Evolutionary conservation across 2,329 filamentous ascomycete genomes (phyloP).

Genomic region (Graphilbum ipis-grandicollis): DNA sequence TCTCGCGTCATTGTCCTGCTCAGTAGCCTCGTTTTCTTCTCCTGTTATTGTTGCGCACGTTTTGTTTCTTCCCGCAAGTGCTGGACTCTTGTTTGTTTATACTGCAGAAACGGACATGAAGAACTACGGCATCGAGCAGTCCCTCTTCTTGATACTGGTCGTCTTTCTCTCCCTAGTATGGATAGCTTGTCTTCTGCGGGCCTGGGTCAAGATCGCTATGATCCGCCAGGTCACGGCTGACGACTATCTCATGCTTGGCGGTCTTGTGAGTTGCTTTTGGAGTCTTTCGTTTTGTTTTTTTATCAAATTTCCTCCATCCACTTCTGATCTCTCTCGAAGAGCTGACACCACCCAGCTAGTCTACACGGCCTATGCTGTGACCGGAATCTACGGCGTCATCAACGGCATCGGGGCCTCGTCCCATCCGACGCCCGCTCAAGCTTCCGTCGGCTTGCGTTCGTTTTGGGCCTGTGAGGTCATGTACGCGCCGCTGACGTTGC

Average conservation of each 20-base stretch:
- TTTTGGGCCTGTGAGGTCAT: constrained; percentile 23
- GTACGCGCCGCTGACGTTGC: constrained; percentile 21
- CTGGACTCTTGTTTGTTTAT: no score
- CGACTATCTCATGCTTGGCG: constrained; percentile 28
- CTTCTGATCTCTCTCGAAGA: neutral
- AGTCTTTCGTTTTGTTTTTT: no score
- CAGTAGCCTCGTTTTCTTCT: no score
- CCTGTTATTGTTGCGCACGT: no score
- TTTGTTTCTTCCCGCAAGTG: no score
- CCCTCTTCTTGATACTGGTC: constrained; percentile 6
- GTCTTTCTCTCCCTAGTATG: constrained; percentile 10
- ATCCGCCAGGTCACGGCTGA: constrained; percentile 25
- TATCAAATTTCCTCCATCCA: neutral
- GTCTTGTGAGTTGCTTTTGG: constrained; percentile 19
- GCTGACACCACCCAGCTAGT: constrained; percentile 17
- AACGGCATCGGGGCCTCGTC: constrained; percentile 12
- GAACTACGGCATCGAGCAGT: constrained; percentile 4
- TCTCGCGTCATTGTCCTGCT: no score
- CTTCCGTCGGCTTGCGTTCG: constrained; percentile 14
- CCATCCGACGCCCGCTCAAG: constrained; percentile 10
- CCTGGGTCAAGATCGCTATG: constrained; percentile 25
- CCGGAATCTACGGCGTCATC: constrained; percentile 17
- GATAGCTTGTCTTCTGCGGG: constrained; percentile 21
- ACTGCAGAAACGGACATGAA: no score
- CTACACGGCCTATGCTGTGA: constrained; percentile 16